phyloP scores from a whole-genome alignment of 2,329 filamentous ascomycete species.

The Neopestalotiopsis sp. region DNA sequence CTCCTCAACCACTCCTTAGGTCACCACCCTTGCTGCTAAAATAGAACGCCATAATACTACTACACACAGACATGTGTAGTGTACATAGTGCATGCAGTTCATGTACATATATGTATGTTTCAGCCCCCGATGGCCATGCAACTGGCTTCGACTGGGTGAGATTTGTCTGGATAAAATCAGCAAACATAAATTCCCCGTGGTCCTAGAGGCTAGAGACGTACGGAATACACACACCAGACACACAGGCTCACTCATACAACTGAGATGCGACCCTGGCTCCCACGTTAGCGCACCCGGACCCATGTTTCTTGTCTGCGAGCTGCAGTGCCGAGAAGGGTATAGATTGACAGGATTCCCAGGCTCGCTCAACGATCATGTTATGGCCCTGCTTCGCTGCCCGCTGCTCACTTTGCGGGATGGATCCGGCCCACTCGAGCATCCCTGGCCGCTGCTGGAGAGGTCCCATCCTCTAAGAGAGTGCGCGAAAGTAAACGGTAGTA shows the following conservation, averaged over 20 bases:
- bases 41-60: neutral
- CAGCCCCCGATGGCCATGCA: neutral
- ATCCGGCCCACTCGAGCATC: conserved; percentile 9
- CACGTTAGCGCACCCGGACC: conserved; percentile 7
- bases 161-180: conserved; percentile 4
- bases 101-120: neutral
- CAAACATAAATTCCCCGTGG: conserved; percentile 7
- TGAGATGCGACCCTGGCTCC: conserved; percentile 5
- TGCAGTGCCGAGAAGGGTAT: conserved; percentile 5
- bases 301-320: conserved; percentile 11
- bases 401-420: conserved; percentile 14
- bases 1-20: neutral
- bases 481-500: neutral
- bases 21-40: neutral
- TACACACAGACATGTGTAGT: neutral
- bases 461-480: neutral
- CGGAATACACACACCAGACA: neutral
- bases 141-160: neutral
- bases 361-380: neutral
- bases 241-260: neutral
- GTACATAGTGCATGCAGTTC: neutral
- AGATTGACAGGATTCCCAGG: conserved; percentile 13
- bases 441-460: neutral
- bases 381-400: neutral
- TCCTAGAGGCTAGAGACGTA: conserved; percentile 1